phyloP scores from a whole-genome alignment of 2,329 filamentous ascomycete species.

The Byssochlamys sp. region DNA sequence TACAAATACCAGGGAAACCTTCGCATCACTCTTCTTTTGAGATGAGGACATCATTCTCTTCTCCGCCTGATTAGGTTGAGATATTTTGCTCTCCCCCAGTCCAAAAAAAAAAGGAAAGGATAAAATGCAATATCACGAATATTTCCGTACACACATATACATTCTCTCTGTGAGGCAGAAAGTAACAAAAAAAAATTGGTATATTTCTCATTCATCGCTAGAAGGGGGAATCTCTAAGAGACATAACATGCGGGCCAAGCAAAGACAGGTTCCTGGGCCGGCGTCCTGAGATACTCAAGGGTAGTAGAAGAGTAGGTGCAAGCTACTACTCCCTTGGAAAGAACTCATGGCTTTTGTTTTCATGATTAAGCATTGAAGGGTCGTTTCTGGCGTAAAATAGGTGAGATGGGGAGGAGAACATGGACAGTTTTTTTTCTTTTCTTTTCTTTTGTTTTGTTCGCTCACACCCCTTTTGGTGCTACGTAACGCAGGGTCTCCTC shows the following conservation, averaged over 20 bases:
- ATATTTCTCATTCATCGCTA: neutral
- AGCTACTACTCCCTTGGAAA: neutral
- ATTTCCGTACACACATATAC: neutral
- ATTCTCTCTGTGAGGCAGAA: neutral
- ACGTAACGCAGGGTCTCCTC: constrained; percentile 26
- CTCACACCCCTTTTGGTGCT: neutral
- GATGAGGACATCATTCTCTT: neutral
- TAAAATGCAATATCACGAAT: neutral
- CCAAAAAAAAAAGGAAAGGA: neutral
- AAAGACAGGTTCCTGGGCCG: neutral
- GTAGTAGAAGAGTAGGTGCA: neutral
- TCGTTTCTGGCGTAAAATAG: neutral
- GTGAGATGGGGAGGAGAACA: neutral
- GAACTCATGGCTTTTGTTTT: neutral
- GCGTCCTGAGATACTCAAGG: neutral
- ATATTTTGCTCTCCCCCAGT: no score
- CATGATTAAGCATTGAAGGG: neutral
- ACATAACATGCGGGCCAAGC: neutral
- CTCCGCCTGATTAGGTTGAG: neutral
- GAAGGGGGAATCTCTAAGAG: neutral
- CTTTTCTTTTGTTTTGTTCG: neutral
- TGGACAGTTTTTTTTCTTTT: neutral
- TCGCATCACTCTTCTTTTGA: neutral
- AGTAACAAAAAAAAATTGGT: neutral
- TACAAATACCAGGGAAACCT: neutral